Conservation (phyloP, 345 rosid genomes). For the Clarkia xantiana region DNA sequence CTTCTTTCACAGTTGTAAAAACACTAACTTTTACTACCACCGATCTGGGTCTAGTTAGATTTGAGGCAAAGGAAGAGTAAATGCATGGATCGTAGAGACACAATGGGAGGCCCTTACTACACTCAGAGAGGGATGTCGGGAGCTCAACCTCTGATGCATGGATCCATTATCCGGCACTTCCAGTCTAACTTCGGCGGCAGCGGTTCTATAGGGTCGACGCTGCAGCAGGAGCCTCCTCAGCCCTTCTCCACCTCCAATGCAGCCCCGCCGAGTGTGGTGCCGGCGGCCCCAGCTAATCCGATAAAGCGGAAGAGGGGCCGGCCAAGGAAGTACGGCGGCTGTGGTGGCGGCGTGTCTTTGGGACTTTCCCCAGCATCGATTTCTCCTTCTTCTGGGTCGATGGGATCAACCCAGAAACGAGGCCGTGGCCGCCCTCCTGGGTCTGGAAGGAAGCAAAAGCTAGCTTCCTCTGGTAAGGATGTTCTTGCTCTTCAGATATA, state of each 20-base stretch:
- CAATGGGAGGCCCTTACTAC: conserved; percentile 69
- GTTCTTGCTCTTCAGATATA: too few relatives aligned
- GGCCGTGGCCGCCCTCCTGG: conserved; percentile 94
- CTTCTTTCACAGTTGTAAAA: neutral
- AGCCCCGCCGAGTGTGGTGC: conserved; percentile 26
- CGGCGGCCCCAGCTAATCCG: conserved; percentile 27
- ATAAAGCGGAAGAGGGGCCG: conserved; percentile 76
- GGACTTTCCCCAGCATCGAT: conserved; percentile 61
- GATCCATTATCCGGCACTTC: conserved; percentile 32
- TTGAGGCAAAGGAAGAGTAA: conserved; percentile 17
- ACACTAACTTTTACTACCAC: too few relatives aligned
- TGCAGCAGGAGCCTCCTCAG: conserved; percentile 41
- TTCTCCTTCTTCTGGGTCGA: conserved; percentile 28
- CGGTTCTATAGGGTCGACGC: conserved; percentile 33
- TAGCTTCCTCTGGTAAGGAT: conserved; percentile 48
- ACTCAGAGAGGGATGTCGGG: conserved; percentile 66
- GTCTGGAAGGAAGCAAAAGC: conserved; percentile 62
- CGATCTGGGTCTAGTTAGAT: neutral
- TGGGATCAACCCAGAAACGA: conserved; percentile 55
- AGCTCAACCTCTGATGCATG: conserved; percentile 30
- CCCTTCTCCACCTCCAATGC: conserved; percentile 32
- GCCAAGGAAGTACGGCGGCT: conserved; percentile 78
- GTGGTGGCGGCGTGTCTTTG: conserved; percentile 48
- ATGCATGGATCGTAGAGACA: conserved; percentile 97
- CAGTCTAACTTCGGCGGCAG: conserved; percentile 41